These are phyloP conservation scores for Yarrowia sp. DNA, from an alignment of 805 yeast genomes.

Conservation along the genomic window DNA sequence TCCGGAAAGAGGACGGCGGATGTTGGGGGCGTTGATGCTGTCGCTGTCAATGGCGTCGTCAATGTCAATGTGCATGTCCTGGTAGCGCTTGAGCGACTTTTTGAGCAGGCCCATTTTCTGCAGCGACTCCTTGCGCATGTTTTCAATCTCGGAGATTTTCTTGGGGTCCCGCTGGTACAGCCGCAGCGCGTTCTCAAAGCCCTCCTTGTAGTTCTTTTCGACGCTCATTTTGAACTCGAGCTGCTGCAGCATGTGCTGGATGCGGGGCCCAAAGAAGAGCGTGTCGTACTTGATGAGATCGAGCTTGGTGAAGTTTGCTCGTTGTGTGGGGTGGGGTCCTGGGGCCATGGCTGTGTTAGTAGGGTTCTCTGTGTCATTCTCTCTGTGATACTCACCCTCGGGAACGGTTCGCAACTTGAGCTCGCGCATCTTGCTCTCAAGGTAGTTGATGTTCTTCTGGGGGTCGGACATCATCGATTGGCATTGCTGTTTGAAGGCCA, in stretches of 20 bases:
- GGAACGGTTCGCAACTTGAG: constrained; percentile 42
- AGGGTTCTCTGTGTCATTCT: not conserved
- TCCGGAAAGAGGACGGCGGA: constrained; percentile 84
- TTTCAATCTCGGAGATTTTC: constrained; percentile 82
- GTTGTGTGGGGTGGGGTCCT: constrained; percentile 27
- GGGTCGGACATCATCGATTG: constrained; percentile 89
- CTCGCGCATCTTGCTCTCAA: constrained; percentile 71
- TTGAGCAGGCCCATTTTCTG: constrained; percentile 81
- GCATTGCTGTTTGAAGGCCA: constrained; percentile 84
- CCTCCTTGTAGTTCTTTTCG: constrained; percentile 89
- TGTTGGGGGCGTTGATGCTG: constrained; percentile 61
- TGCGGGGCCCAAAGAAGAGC: constrained; percentile 90
- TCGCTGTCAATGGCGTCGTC: constrained; percentile 63
- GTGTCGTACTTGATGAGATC: constrained; percentile 90
- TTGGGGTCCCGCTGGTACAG: constrained; percentile 92
- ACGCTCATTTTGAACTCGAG: constrained; percentile 90
- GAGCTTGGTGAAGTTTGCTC: constrained; percentile 38
- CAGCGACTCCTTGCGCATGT: constrained; percentile 78
- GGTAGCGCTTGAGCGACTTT: constrained; percentile 81
- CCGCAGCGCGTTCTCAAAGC: constrained; percentile 83
- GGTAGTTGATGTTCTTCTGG: constrained; percentile 82
- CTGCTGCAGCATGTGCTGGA: constrained; percentile 93
- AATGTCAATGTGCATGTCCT: constrained; percentile 75
- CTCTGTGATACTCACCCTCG: not conserved
- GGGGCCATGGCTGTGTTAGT: constrained; percentile 4